phyloP scores from a whole-genome alignment of 2,329 filamentous ascomycete species.

The Apiospora phragmitis region DNA sequence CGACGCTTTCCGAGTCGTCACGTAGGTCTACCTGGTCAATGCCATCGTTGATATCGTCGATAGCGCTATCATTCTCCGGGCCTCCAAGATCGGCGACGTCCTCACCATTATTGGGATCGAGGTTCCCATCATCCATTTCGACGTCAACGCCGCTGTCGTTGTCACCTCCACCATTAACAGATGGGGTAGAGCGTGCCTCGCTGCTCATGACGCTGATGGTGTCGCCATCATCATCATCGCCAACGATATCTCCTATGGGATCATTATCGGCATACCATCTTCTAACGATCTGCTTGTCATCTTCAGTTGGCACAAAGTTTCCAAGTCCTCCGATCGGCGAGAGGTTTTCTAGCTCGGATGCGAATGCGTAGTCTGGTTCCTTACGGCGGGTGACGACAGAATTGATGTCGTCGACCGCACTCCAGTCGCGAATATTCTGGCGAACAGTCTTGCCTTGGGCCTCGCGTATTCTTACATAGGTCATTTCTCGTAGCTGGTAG shows the following conservation, averaged over 20 bases:
- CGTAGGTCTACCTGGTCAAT: neutral
- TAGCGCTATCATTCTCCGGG: neutral
- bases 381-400: conserved; percentile 26
- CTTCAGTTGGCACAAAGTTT: conserved; percentile 18
- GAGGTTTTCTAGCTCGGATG: conserved; percentile 27
- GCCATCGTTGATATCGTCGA: neutral
- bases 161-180: neutral
- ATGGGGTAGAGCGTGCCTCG: neutral
- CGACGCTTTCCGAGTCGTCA: neutral
- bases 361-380: conserved; percentile 8
- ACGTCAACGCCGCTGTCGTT: neutral
- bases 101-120: neutral
- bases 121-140: neutral
- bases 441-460: conserved; percentile 23
- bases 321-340: conserved; percentile 16
- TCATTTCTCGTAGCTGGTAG: conserved; percentile 43
- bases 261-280: conserved; percentile 24
- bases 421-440: conserved; percentile 31
- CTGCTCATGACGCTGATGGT: neutral
- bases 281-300: conserved; percentile 21
- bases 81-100: conserved; percentile 12
- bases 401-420: conserved; percentile 34
- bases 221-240: neutral
- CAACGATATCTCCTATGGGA: neutral
- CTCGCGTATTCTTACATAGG: conserved; percentile 43